phyloP scores from a whole-genome alignment of 1,284 basidiomycete genomes.

The Tilletia caries region DNA sequence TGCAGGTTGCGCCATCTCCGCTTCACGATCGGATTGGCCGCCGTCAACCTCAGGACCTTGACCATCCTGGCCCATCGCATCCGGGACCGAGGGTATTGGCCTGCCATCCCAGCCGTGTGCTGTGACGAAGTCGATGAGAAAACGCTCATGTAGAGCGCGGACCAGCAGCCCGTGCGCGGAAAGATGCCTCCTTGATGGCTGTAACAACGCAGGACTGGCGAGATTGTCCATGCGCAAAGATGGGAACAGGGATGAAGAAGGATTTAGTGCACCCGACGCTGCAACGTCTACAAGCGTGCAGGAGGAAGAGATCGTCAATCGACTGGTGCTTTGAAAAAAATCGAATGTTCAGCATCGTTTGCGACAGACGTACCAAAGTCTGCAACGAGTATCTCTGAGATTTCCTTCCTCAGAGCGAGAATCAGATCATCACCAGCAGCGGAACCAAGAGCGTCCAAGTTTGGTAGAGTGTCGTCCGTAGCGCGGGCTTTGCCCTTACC shows the following conservation, averaged over 20 bases:
- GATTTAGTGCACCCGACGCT: background rate
- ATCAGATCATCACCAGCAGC: background rate
- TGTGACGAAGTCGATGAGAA: background rate
- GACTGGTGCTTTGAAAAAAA: too few relatives aligned
- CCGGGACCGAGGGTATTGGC: too few relatives aligned
- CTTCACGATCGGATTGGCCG: background rate
- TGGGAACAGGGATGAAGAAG: background rate
- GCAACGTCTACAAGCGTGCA: background rate
- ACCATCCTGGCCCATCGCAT: background rate
- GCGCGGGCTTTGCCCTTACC: slow-evolving; percentile 6
- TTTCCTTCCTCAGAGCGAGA: background rate
- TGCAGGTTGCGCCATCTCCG: background rate
- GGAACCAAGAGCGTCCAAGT: too few relatives aligned
- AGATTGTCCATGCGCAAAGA: background rate
- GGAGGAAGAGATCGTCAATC: background rate
- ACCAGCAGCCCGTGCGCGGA: background rate
- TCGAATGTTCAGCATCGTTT: too few relatives aligned
- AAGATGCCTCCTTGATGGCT: background rate
- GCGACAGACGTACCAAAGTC: background rate
- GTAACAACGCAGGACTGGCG: background rate
- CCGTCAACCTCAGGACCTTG: too few relatives aligned
- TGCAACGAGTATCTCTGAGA: background rate
- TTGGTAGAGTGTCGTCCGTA: background rate
- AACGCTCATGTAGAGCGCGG: background rate
- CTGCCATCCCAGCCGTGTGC: background rate